Base-by-base conservation (phyloP, 2,329 filamentous ascomycete genomes). In the Thielaviopsis musarum region DNA sequence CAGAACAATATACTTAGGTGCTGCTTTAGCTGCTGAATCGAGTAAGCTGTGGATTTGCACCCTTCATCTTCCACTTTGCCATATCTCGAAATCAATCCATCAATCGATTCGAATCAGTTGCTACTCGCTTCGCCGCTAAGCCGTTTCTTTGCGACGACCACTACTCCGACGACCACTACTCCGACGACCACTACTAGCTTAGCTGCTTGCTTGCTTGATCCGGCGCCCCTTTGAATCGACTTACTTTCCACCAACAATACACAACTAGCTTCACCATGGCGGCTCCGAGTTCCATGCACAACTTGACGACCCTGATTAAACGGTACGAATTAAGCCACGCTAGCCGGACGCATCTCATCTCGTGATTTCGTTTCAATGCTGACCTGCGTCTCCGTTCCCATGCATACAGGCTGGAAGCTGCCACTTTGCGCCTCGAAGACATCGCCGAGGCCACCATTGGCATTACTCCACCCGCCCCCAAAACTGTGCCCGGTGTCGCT, bases 221-320 rank as follows among this genome's bases (percentile, higher is more conserved):
- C 26, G 30, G 30, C 30, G 10, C 19, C 12, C n/a, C 53, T 28
- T 55, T 55, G 34, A 21, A 34, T 55, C 53, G 24, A 34, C 10
- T 2, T 38, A 38, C 28, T 5, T n/a, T 7, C n/a, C 53, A 41
- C 48, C 48, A 21, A 52, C 52, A 54, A 52, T 45, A 57, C 48
- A 60, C 26, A 24, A 41, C 22, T n/a, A 34, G 49, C 21, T 19
- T 54, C 65, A 72, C 62, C 64, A 91, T 91, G 86, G 81, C 85
- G 65, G 83, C 83, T 65, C 75, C 83, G 63, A 87, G 80, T 73
- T 88, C 90, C 68, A 96, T 97, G 89, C 85, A 97, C 74, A 97
- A 95, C 70, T 76, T 98, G 64, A 94, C 90, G 41, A 98, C 93
- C 59, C 82, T 98, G 68, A 96, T 98, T 76, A 98, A 98, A 81